Percentiles rank a stretch among this genome's conserved stretches.
These are phyloP conservation scores for Syzygium malaccense DNA, from an alignment of 441 rosid species.

Conservation along the genomic window DNA sequence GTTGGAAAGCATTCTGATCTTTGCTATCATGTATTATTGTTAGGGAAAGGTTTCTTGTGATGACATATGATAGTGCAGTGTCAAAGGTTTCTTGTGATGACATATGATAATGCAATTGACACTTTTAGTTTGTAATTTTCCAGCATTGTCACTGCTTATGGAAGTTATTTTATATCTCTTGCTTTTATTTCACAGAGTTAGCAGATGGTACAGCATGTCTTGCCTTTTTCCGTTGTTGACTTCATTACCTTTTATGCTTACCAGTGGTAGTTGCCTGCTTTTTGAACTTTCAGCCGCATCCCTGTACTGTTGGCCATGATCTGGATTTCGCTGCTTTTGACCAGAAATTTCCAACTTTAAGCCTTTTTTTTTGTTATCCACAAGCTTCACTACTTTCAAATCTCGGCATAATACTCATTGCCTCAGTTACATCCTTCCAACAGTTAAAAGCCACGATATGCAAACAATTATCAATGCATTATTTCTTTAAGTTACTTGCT, in stretches of 20 bases:
- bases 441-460: background rate
- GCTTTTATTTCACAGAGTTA: background rate
- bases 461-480: background rate
- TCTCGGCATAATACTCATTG: background rate
- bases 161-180: background rate
- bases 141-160: background rate
- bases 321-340: background rate
- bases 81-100: background rate
- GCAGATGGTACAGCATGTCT: background rate
- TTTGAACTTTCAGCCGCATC: background rate
- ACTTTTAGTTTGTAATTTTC: background rate
- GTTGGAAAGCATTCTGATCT: background rate
- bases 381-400: background rate
- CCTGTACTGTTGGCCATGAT: background rate
- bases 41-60: background rate
- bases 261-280: background rate
- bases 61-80: background rate
- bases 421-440: background rate
- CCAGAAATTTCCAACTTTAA: background rate
- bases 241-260: background rate
- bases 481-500: background rate
- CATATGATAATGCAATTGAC: background rate
- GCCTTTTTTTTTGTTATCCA: background rate
- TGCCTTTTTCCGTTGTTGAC: background rate
- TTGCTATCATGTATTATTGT: background rate